A percentile compares a stretch with the other conserved stretches of the same genome.
Evolutionary conservation across 768 basidiomycete species (phyloP).

Genomic region (Pleurotus tuoliensis): DNA sequence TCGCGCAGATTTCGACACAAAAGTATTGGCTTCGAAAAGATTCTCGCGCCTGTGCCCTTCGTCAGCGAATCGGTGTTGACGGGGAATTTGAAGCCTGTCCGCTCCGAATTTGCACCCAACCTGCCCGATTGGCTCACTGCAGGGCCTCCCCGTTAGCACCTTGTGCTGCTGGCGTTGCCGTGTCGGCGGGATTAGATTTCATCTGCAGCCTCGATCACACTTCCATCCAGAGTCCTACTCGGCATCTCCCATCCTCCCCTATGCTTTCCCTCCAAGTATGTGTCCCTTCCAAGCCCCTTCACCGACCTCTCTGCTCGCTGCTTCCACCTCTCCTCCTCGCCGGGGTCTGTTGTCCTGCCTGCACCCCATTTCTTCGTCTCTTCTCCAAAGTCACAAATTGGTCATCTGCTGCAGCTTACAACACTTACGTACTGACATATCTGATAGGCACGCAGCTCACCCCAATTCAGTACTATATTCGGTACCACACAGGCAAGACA

Average conservation of each 20-base stretch:
- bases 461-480: conserved; percentile 3
- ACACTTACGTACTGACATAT: conserved; percentile 15
- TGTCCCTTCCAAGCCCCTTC: not conserved
- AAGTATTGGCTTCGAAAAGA: conserved; percentile 17
- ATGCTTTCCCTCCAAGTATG: not conserved
- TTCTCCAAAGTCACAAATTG: too few species aligned
- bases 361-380: not conserved
- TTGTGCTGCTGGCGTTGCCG: conserved; percentile 36
- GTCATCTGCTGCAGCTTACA: not conserved
- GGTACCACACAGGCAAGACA: not conserved
- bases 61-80: conserved; percentile 35
- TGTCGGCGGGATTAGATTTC: conserved; percentile 45
- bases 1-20: conserved; percentile 11
- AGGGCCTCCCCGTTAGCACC: conserved; percentile 22
- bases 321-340: not conserved
- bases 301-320: too few species aligned
- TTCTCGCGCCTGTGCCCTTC: conserved; percentile 27
- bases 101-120: conserved; percentile 38
- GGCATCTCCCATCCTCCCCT: not conserved
- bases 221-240: conserved; percentile 10
- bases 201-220: conserved; percentile 21
- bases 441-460: conserved; percentile 17
- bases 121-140: conserved; percentile 44
- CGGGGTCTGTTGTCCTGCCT: not conserved
- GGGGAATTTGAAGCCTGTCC: conserved; percentile 36